Evolutionary conservation across 441 rosid species (phyloP), one percentile per base, ranked within the genome.

Genomic region (Populus trichocarpa): DNA sequence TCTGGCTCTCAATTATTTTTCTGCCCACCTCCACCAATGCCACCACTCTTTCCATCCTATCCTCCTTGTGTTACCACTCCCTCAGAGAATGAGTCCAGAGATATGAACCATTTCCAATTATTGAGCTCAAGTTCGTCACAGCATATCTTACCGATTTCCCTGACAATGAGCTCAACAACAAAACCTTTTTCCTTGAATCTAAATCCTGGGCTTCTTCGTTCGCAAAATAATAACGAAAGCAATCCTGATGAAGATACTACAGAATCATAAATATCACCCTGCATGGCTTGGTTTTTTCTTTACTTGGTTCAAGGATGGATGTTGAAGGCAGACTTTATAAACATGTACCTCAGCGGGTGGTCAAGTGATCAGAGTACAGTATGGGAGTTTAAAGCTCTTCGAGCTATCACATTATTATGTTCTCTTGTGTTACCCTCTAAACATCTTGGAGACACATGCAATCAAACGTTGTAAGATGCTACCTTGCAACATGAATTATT

Each of bases 1-100:
- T 76, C 78, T 0, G 85, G 85, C 11, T 78, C 90, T 67, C 98
- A 89, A 63, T 81, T 88, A 28, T 88, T 87, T 81, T 85, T 91
- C 53, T 86, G 88, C 75, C 93, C 96, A 25, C 83, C 94, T 3
- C 67, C 89, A 2, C 81, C 90, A 76, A 74, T 86, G 80, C 80
- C 98, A 68, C 70, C 91, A 0, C 80, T 89, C 66, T 90, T 90
- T 64, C 91, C 96, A 22, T 75, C 92, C 5, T 92, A 84, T 73
- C 84, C 92, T 78, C 84, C 93, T 16, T 80, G 85, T 70, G 78
- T 77, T 63, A 75, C 86, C 42, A 69, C 85, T 77, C 81, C 86
- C 12, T 61, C 81, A 9, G 89, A 76, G 76, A 74, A 26, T 66
- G 85, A 86, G 42, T 75, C 85, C 0, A 85, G 87, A 68, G 88